Base-by-base conservation (phyloP, 805 yeast genomes). In the Yamadazyma scolyti region DNA sequence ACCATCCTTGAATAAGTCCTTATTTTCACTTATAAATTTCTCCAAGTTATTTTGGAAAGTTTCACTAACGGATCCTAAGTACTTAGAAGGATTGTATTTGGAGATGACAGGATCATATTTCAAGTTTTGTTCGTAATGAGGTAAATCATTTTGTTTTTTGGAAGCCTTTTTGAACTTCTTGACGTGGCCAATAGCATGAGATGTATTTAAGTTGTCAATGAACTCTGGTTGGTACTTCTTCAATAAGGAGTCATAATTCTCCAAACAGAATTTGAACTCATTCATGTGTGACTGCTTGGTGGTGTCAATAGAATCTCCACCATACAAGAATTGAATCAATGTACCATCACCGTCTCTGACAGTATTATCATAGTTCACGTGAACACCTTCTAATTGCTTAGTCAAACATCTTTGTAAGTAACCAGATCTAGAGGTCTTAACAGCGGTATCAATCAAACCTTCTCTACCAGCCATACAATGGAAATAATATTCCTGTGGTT, bases 401-500 rank as follows among this genome's bases (percentile, higher is more conserved):
- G 96, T 93, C 64, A 93, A 75, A 76, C 99, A 94, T 68, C 99
- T 81, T 68, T 93, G 99, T 60, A 93, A 73, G 65, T 93, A 93
- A 55, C 99, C 99, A 38, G 97, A 89, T 65, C 96, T 81, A 13
- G 97, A 86, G 7, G 99, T 93, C 66, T 93, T 93, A 43, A 93
- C 99, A 30, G 99, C 98, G 38, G 99, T 93, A 73, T 93, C 99
- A 67, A 93, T 93, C 54, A 93, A 77, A 68, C 99, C 99, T 72
- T 93, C 99, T 71, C 99, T 83, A 65, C 99, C 99, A 34, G 99
- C 98, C 98, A 93, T 93, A 72, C 97, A 93, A 68, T 93, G 99
- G 93, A 94, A 93, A 58, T 89, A 93, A 65, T 94, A 93, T 61
- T 93, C 99, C 65, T 93, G 99, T 4, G 98, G 98, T 58, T 86